These are phyloP conservation scores for Coemansia sp. DNA, from an alignment of 192 early-diverging fungal genomes.

Conservation along the genomic window DNA sequence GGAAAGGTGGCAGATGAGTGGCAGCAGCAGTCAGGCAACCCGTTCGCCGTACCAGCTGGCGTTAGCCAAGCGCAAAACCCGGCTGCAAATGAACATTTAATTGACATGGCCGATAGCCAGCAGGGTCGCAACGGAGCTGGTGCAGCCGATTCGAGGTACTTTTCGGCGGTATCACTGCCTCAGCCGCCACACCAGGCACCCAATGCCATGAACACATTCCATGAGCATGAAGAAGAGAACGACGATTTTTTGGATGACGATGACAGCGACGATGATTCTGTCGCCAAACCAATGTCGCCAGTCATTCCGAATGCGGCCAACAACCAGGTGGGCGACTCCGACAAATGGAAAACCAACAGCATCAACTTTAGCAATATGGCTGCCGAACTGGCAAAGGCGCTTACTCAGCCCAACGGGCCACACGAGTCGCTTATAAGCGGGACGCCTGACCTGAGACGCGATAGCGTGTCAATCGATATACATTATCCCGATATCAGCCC, in stretches of 20 bases:
- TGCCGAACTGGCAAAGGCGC: slow-evolving; percentile 35
- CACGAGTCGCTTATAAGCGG: slow-evolving; percentile 2
- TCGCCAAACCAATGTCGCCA: background rate
- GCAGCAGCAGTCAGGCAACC: background rate
- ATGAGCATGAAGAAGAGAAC: slow-evolving; percentile 14
- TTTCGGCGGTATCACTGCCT: slow-evolving; percentile 23
- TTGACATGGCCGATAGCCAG: background rate
- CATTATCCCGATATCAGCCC: slow-evolving; percentile 19
- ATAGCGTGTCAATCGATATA: slow-evolving; percentile 7
- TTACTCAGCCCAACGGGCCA: slow-evolving; percentile 18
- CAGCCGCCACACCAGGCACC: slow-evolving; percentile 2
- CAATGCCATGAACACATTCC: background rate
- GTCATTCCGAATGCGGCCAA: background rate
- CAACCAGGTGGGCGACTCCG: background rate
- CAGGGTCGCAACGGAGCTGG: background rate
- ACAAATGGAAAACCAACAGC: slow-evolving; percentile 26
- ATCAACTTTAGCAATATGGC: slow-evolving; percentile 38
- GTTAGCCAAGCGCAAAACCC: background rate
- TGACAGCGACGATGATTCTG: slow-evolving; percentile 17
- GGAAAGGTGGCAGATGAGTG: slow-evolving; percentile 9
- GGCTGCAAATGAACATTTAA: background rate
- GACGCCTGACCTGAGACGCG: background rate
- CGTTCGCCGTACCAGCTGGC: background rate
- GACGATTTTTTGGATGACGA: slow-evolving; percentile 42
- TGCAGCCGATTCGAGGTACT: slow-evolving; percentile 16